Evolutionary conservation across 176 grass and related monocot species (phyloP).

Genomic region (Zoysia pacifica): DNA sequence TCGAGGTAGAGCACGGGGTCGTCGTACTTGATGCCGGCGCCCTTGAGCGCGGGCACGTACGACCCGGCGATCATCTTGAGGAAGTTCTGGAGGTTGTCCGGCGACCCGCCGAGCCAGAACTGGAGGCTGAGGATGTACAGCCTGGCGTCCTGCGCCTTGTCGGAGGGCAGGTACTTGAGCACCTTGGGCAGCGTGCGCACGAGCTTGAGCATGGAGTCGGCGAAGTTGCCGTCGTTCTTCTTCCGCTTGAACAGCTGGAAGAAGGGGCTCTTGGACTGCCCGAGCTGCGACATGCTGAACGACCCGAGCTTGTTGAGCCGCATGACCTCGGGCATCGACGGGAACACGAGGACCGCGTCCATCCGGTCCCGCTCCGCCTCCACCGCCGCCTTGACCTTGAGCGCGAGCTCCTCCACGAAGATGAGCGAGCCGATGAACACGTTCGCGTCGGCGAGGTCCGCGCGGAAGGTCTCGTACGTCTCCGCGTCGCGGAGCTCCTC

Average conservation of each 20-base stretch:
- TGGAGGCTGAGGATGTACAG: conserved; percentile 97
- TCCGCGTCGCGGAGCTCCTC: conserved; percentile 87
- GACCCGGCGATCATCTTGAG: conserved; percentile 93
- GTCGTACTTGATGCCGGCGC: conserved; percentile 63
- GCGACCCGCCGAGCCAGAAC: conserved; percentile 99
- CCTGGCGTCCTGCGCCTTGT: conserved; percentile 99
- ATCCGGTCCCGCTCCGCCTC: conserved; percentile 77
- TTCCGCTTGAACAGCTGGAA: conserved; percentile 99
- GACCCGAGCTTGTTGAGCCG: conserved; percentile 96
- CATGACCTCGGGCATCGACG: conserved; percentile 99
- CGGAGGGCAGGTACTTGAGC: conserved; percentile 95
- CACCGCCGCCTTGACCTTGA: conserved; percentile 83
- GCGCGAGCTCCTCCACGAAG: conserved; percentile 98
- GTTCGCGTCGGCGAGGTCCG: conserved; percentile 82
- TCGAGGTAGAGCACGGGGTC: conserved; percentile 94
- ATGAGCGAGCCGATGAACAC: conserved; percentile 98
- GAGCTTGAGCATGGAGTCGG: conserved; percentile 98
- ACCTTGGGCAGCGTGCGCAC: conserved; percentile 96
- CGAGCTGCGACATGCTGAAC: conserved; percentile 99
- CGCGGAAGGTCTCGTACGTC: conserved; percentile 74
- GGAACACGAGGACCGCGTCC: conserved; percentile 97
- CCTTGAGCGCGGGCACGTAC: conserved; percentile 70
- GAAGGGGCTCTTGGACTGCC: conserved; percentile 98
- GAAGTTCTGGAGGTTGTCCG: conserved; percentile 94
- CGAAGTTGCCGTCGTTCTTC: conserved; percentile 84